These are phyloP conservation scores for Syzygium aqueum DNA, from an alignment of 345 rosid genomes.

Conservation along the genomic window DNA sequence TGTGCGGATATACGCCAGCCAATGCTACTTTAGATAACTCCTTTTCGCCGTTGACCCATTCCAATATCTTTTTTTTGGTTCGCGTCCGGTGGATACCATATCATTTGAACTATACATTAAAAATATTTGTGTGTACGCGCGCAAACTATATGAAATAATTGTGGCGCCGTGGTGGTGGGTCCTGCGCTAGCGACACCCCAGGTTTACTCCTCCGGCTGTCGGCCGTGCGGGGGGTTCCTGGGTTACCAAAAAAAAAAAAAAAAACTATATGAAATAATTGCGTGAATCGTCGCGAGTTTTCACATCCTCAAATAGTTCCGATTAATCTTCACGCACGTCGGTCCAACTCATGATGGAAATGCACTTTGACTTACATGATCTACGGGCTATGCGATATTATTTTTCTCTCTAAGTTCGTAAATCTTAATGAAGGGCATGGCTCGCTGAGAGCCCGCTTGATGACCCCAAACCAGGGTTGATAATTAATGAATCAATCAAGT, in stretches of 20 bases:
- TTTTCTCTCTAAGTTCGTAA: not conserved
- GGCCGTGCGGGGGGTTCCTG: too few species aligned
- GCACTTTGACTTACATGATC: not conserved
- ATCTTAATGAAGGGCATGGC: not conserved
- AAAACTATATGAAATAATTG: not conserved
- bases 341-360: not conserved
- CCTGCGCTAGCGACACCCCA: too few species aligned
- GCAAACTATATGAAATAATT: not conserved
- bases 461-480: not conserved
- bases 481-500: not conserved
- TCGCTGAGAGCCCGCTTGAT: not conserved
- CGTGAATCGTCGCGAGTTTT: not conserved
- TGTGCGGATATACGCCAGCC: not conserved
- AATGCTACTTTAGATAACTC: not conserved
- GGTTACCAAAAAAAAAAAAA: too few species aligned
- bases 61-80: not conserved
- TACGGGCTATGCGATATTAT: not conserved
- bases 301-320: not conserved
- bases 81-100: not conserved
- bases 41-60: not conserved
- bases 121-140: too few species aligned
- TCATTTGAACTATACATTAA: not conserved
- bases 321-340: not conserved
- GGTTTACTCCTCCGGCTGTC: too few species aligned
- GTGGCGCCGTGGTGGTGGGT: too few species aligned